phyloP scores from a whole-genome alignment of 371 early-diverging fungal species.

The Mortierella sp. region DNA sequence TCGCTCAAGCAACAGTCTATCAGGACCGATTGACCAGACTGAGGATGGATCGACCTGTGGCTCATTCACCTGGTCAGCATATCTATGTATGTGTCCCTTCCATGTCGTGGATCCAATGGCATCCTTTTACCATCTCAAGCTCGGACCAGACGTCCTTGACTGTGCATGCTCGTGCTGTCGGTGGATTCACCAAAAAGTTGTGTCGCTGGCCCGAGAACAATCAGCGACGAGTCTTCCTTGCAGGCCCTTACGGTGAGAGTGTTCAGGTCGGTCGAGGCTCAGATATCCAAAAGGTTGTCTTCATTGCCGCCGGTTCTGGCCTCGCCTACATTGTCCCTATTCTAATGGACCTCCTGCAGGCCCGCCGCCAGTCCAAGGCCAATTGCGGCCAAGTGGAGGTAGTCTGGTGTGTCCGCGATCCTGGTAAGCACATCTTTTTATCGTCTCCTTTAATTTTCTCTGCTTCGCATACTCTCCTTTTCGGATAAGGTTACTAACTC shows the following conservation, averaged over 20 bases:
- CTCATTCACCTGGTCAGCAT: constrained; percentile 67
- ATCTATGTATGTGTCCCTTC: constrained; percentile 69
- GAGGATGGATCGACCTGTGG: constrained; percentile 60
- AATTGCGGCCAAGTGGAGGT: constrained; percentile 25
- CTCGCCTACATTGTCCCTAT: constrained; percentile 68
- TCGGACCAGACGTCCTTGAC: constrained; percentile 46
- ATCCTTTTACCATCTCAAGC: constrained; percentile 74
- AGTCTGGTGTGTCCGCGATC: constrained; percentile 47
- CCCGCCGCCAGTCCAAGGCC: constrained; percentile 27
- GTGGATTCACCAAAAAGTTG: constrained; percentile 67
- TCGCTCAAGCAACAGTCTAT: constrained; percentile 64
- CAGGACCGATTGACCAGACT: constrained; percentile 64
- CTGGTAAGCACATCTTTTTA: constrained; percentile 13
- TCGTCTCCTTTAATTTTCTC: neutral
- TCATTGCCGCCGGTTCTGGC: constrained; percentile 70
- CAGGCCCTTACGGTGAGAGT: constrained; percentile 66
- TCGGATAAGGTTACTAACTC: too few species aligned
- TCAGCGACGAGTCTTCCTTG: constrained; percentile 63
- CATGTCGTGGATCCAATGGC: constrained; percentile 72
- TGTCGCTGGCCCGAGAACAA: constrained; percentile 58
- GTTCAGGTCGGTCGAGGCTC: constrained; percentile 37
- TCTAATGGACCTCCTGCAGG: constrained; percentile 61
- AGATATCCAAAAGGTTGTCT: constrained; percentile 56
- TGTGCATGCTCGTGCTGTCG: constrained; percentile 65
- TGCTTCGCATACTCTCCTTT: neutral